These are phyloP conservation scores for Senna siamea DNA, from an alignment of 306 rosid genomes.

Conservation along the genomic window DNA sequence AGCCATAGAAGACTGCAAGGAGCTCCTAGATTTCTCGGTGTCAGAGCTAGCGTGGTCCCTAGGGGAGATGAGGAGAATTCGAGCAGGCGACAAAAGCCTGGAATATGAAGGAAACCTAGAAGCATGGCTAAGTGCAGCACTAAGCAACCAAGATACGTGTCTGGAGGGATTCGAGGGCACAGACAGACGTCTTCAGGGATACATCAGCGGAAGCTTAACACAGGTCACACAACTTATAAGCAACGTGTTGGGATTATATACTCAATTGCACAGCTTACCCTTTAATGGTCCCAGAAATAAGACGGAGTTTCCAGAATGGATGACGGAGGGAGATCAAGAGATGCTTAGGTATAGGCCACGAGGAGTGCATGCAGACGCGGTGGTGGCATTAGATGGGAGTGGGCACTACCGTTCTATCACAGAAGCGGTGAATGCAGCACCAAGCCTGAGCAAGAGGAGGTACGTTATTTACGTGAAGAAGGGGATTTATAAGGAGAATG, in stretches of 20 bases:
- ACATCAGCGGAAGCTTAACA: conserved; percentile 73
- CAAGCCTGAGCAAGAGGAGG: conserved; percentile 61
- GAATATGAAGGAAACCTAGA: conserved; percentile 71
- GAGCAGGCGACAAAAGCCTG: conserved; percentile 48
- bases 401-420: conserved; percentile 69
- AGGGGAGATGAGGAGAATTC: conserved; percentile 70
- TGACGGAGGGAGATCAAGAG: conserved; percentile 64
- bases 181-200: conserved; percentile 69
- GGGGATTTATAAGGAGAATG: conserved; percentile 77
- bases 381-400: conserved; percentile 85
- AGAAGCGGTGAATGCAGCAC: conserved; percentile 83
- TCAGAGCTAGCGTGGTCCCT: conserved; percentile 89
- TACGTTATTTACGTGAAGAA: conserved; percentile 70
- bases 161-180: conserved; percentile 98
- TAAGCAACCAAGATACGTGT: conserved; percentile 95
- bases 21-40: conserved; percentile 85
- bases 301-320: too few relatives aligned
- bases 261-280: conserved; percentile 69
- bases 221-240: conserved; percentile 85
- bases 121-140: conserved; percentile 96
- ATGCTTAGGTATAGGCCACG: conserved; percentile 51
- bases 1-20: conserved; percentile 91
- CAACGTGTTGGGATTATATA: conserved; percentile 74
- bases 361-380: conserved; percentile 51
- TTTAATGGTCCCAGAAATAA: conserved; percentile 57